Percentiles rank a stretch among this genome's conserved stretches.
Evolutionary conservation across 179 eudicot species (phyloP).

Genomic region (Nepenthes alata): DNA sequence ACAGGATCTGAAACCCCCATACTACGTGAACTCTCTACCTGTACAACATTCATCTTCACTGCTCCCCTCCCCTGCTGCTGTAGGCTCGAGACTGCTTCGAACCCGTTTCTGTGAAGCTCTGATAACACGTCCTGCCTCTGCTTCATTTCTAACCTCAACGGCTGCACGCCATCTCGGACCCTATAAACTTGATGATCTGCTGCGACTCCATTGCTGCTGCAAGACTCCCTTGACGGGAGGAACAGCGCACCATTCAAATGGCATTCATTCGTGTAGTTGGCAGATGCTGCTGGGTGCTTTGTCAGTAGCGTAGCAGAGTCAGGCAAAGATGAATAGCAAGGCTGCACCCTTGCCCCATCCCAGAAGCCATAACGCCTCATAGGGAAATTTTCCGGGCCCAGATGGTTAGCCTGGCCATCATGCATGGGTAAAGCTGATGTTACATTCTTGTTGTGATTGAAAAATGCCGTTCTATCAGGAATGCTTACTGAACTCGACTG

Average conservation of each 20-base stretch:
- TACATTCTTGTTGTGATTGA: slow-evolving; percentile 13
- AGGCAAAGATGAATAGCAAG: slow-evolving; percentile 40
- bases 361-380: slow-evolving; percentile 43
- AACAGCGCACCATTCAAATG: slow-evolving; percentile 18
- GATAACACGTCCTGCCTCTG: slow-evolving; percentile 23
- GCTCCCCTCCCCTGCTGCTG: slow-evolving; percentile 28
- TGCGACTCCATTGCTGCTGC: slow-evolving; percentile 20
- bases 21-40: slow-evolving; percentile 27
- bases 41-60: slow-evolving; percentile 31
- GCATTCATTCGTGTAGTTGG: slow-evolving; percentile 19
- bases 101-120: slow-evolving; percentile 36
- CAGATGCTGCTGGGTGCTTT: slow-evolving; percentile 47
- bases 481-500: slow-evolving; percentile 7
- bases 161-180: slow-evolving; percentile 26
- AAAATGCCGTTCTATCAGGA: slow-evolving; percentile 16
- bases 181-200: slow-evolving; percentile 21
- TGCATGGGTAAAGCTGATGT: slow-evolving; percentile 14
- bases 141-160: slow-evolving; percentile 35
- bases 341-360: slow-evolving; percentile 51
- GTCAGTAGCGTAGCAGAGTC: slow-evolving; percentile 50
- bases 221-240: slow-evolving; percentile 19
- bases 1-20: slow-evolving; percentile 66
- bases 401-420: slow-evolving; percentile 14
- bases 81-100: slow-evolving; percentile 20
- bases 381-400: slow-evolving; percentile 37